Percentiles rank a stretch among this genome's conserved stretches.
Evolutionary conservation across 495 filamentous ascomycete species (phyloP).

Genomic region (Jackrogersella minutella): DNA sequence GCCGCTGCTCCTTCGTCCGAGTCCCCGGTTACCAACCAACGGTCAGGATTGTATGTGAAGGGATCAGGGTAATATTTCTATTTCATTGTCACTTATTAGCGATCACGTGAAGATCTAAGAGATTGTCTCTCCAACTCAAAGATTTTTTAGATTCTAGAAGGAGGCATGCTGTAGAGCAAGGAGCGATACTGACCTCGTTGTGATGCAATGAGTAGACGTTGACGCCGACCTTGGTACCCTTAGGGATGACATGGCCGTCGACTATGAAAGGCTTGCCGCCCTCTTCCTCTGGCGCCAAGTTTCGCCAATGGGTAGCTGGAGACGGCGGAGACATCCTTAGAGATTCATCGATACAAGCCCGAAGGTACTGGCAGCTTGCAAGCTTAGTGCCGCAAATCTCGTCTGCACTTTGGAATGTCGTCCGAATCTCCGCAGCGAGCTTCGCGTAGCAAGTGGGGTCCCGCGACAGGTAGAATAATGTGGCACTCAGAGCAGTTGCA

Average conservation of each 20-base stretch:
- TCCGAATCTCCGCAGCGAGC: conserved; percentile 52
- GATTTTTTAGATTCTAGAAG: no score
- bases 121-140: no score
- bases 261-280: conserved; percentile 20
- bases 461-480: conserved; percentile 65
- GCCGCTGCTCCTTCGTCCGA: background rate
- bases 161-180: background rate
- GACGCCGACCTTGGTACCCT: conserved; percentile 48
- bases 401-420: conserved; percentile 47
- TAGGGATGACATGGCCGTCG: conserved; percentile 44
- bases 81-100: background rate
- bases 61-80: conserved; percentile 50
- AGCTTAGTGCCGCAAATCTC: conserved; percentile 55
- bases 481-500: conserved; percentile 54
- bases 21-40: conserved; percentile 46
- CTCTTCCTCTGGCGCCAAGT: conserved; percentile 12
- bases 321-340: conserved; percentile 66
- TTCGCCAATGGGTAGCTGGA: conserved; percentile 49
- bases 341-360: conserved; percentile 65
- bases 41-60: conserved; percentile 52
- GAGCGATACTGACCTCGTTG: conserved; percentile 35
- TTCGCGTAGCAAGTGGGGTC: conserved; percentile 51
- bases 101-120: background rate
- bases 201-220: conserved; percentile 53
- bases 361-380: conserved; percentile 56